Evolutionary conservation across 2,329 filamentous ascomycete genomes (phyloP), one percentile per base, ranked within the genome.

Genomic region (Aspergillus quadricinctus): DNA sequence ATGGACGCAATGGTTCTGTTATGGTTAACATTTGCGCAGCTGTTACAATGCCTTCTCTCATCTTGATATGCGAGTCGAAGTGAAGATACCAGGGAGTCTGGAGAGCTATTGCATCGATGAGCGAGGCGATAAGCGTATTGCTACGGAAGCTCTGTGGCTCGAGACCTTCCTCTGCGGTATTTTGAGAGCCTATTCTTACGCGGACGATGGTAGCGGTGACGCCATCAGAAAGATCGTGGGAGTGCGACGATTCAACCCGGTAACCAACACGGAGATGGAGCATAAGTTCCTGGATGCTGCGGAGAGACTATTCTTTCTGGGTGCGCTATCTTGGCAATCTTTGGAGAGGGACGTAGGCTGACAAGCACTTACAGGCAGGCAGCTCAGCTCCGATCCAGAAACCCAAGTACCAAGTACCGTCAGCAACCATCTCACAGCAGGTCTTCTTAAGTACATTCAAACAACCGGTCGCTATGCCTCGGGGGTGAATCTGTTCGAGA

Each of bases 1-100:
- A 23, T 28, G n/a, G 48, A 23, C 46, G 50, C 40, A 25, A 53
- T 11, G 37, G 1, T 27, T 49, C 3, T n/a, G 50, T 27, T 50
- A 5, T 17, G 49, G 55, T 58, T 69, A 55, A 65, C 59, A 6
- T 52, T 21, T 57, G 25, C 51, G n/a, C 68, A 85, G 82, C 77
- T 99, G 94, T 77, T 99, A 99, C 82, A 99, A 99, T 90, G 94
- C 94, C 63, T 97, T 99, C 75, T 97, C 94, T 4, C 86, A 95
- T 62, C 83, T 97, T 53, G 94, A 99, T 70, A 99, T 99, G 94
- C 91, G 94, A 59, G 93, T 99, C 11, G 92, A 97, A 70, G 93
- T 99, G 57, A 93, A 92, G 62, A 97, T 99, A 62, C 94, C 94
- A 19, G 94, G 94, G 58, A 94, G 90, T 9, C 91, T 99, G 52